phyloP scores from a whole-genome alignment of 371 early-diverging fungal species.

The Syncephalis plumigaleata region DNA sequence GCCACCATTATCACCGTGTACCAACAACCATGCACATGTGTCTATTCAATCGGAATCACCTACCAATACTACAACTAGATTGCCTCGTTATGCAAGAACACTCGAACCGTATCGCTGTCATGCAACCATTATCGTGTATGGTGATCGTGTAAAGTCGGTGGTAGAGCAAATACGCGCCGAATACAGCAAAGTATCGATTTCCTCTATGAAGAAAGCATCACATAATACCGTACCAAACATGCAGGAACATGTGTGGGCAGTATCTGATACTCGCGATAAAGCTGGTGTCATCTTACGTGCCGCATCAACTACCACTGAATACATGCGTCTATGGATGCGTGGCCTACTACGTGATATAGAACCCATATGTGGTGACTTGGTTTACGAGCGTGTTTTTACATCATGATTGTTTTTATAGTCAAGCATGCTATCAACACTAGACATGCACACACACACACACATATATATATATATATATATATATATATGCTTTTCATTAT shows the following conservation, averaged over 20 bases:
- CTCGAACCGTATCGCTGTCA: constrained; percentile 14
- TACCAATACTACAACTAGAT: too few species aligned
- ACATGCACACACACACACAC: too few species aligned
- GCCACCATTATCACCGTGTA: too few species aligned
- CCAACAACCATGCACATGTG: too few species aligned
- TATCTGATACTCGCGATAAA: constrained; percentile 3
- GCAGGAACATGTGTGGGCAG: constrained; percentile 12
- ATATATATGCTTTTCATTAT: too few species aligned
- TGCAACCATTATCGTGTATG: constrained; percentile 17
- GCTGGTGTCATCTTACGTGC: constrained; percentile 11
- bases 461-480: too few species aligned
- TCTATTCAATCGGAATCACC: too few species aligned
- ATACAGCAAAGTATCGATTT: constrained; percentile 10
- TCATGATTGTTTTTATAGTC: too few species aligned
- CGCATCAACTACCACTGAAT: constrained; percentile 9
- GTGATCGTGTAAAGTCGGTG: constrained; percentile 9
- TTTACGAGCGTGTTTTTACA: not conserved
- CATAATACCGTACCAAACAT: not conserved
- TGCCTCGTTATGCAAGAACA: too few species aligned
- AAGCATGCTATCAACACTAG: too few species aligned
- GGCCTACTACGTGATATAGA: constrained; percentile 6
- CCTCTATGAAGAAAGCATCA: not conserved
- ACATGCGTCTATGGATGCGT: constrained; percentile 9
- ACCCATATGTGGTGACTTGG: not conserved
- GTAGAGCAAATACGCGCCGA: constrained; percentile 3